Evolutionary conservation across 1,284 basidiomycete species (phyloP).

Genomic region (Cystobasidiaceae sp.): DNA sequence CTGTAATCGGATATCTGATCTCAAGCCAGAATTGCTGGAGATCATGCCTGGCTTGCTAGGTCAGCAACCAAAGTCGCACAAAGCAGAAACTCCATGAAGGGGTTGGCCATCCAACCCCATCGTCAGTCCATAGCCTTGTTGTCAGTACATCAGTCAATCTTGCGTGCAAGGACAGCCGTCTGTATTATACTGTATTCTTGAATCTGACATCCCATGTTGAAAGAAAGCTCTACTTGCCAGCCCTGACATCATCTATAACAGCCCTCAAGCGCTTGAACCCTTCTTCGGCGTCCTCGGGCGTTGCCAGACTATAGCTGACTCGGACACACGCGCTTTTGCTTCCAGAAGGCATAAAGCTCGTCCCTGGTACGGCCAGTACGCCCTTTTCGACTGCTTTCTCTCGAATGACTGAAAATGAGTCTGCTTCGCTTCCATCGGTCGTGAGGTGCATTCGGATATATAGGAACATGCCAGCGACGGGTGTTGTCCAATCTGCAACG

Average conservation of each 20-base stretch:
- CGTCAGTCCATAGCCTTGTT: neutral
- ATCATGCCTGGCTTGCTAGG: constrained; percentile 13
- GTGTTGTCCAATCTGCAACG: constrained; percentile 73
- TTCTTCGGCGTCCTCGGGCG: constrained; percentile 64
- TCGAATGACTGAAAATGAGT: constrained; percentile 71
- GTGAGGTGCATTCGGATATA: constrained; percentile 38
- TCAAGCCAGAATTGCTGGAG: constrained; percentile 11
- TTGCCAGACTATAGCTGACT: constrained; percentile 71
- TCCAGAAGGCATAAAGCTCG: constrained; percentile 70
- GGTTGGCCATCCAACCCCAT: neutral
- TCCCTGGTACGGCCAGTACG: constrained; percentile 73
- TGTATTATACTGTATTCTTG: neutral
- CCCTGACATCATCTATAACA: constrained; percentile 51
- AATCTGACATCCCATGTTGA: neutral
- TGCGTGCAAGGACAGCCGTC: neutral
- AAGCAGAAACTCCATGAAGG: constrained; percentile 1
- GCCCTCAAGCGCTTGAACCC: constrained; percentile 63
- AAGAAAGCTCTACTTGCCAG: neutral
- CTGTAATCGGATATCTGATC: constrained; percentile 11
- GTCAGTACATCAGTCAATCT: neutral
- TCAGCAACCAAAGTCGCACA: constrained; percentile 12
- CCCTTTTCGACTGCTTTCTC: constrained; percentile 72
- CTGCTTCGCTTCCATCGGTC: constrained; percentile 51
- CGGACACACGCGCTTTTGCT: constrained; percentile 66
- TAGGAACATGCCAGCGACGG: constrained; percentile 65